Conservation (phyloP, 495 filamentous ascomycete genomes). For the Acidiella bohemica region DNA sequence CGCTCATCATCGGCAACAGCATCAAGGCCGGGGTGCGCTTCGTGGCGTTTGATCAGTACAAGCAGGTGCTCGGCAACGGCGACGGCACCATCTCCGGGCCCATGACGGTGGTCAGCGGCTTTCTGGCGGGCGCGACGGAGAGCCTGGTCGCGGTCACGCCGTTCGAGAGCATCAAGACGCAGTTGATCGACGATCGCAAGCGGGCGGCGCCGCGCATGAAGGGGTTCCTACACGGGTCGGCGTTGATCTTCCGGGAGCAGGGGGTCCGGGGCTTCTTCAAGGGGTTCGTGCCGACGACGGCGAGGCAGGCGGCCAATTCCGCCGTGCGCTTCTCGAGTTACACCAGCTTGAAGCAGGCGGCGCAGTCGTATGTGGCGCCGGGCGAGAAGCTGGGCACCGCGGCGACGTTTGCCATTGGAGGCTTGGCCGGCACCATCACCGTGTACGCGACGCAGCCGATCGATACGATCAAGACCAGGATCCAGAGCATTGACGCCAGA, state of each 20-base stretch:
- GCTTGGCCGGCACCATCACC: constrained; percentile 78
- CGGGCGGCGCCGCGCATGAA: constrained; percentile 71
- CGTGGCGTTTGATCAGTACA: constrained; percentile 90
- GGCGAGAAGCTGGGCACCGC: constrained; percentile 88
- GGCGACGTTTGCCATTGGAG: constrained; percentile 83
- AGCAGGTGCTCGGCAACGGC: constrained; percentile 64
- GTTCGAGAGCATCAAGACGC: constrained; percentile 94
- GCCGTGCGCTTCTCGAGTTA: constrained; percentile 83
- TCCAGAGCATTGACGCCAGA: constrained; percentile 90
- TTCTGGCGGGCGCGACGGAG: constrained; percentile 89
- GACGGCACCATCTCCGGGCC: constrained; percentile 84
- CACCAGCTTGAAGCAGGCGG: constrained; percentile 77
- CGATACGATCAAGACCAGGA: constrained; percentile 90
- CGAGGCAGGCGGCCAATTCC: constrained; percentile 86
- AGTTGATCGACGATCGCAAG: constrained; percentile 81
- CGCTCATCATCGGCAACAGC: constrained; percentile 91
- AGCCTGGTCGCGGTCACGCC: constrained; percentile 88
- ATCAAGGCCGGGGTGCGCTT: constrained; percentile 96
- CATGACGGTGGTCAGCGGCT: constrained; percentile 80
- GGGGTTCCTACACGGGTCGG: constrained; percentile 82
- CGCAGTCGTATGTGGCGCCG: constrained; percentile 80
- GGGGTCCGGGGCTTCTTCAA: constrained; percentile 90
- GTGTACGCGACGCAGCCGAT: constrained; percentile 83
- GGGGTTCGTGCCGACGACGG: constrained; percentile 88
- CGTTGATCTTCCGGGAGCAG: constrained; percentile 73